Base-by-base conservation (phyloP, 768 basidiomycete genomes). In the Trametes gibbosa region DNA sequence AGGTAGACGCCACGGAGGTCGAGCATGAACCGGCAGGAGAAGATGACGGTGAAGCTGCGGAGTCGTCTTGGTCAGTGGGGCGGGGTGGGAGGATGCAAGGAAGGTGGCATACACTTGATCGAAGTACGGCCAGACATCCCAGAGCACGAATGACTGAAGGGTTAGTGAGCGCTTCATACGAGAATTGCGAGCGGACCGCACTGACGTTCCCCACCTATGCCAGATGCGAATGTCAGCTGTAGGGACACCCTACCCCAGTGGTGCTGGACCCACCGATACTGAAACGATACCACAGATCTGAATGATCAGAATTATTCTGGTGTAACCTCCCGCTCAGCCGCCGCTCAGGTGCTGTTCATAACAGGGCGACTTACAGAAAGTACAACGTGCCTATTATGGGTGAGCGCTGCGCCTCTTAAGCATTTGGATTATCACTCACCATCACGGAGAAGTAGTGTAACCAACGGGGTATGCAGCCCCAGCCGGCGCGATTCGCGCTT, bases 1-100 rank as follows among this genome's bases (percentile, higher is more conserved):
- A 60, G 53, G 59, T 60, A 55, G 32, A 60, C 53, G 3, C 61
- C 56, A 47, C 61, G 61, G 27, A 62, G 61, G 47, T 62, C 50
- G 56, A 62, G 61, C 61, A 62, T 62, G 61, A 62, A 62, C 24
- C 56, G 61, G 19, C 56, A 58, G 29, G 42, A 47, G 52, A 62
- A 62, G 47, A 62, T 58, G 17, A 62, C 61, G 39, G 56, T 56
- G 52, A 62, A 62, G 6, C 61, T 62, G 47, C 14, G 34, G 2
- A 25, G 4, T 25, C 10, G 17, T 23, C 23, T 13, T 48, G 35
- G 5, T 2, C 24, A 50, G 37, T n/a, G 7, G 43, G 19, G 6
- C n/a, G 5, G 37, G 7, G 24, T 10, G 39, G 4, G 39, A 14
- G 45, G 16, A 53, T 7, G 40, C 12, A n/a, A 17, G 29, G 23